phyloP scores from a whole-genome alignment of 306 rosid genomes.

The Rosa lucieae region DNA sequence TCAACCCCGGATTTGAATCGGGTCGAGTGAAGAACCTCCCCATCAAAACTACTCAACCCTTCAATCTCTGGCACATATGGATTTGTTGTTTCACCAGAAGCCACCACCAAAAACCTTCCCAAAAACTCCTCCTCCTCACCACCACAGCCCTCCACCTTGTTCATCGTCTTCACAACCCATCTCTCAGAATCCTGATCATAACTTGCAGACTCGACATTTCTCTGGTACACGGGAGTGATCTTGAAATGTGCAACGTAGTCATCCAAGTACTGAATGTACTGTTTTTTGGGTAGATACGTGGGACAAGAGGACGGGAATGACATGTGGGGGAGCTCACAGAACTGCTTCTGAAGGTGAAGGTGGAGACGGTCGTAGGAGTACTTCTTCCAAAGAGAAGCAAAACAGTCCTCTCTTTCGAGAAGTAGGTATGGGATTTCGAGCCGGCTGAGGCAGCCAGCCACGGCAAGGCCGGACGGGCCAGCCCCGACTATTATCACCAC shows the following conservation, averaged over 20 bases:
- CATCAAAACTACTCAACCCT: conserved; percentile 48
- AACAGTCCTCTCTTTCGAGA: conserved; percentile 60
- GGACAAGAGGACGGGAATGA: conserved; percentile 50
- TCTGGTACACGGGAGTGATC: conserved; percentile 43
- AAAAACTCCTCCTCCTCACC: conserved; percentile 42
- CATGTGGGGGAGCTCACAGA: conserved; percentile 48
- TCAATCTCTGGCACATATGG: conserved; percentile 49
- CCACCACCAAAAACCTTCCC: conserved; percentile 57
- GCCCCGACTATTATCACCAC: conserved; percentile 55
- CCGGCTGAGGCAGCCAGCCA: conserved; percentile 41
- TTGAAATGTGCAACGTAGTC: conserved; percentile 46
- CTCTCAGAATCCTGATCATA: conserved; percentile 17
- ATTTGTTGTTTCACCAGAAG: conserved; percentile 53
- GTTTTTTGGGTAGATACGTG: conserved; percentile 41
- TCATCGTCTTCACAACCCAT: conserved; percentile 52
- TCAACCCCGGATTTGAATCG: conserved; percentile 41
- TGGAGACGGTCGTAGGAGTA: conserved; percentile 61
- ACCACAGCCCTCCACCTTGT: background rate
- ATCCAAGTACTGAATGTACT: conserved; percentile 45
- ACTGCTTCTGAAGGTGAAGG: conserved; percentile 50
- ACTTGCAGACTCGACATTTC: conserved; percentile 43
- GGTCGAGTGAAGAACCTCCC: conserved; percentile 63
- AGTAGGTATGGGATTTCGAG: conserved; percentile 45
- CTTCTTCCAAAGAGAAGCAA: conserved; percentile 64
- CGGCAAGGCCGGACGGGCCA: conserved; percentile 62